These are phyloP conservation scores for Podospora pseudopauciseta DNA, from an alignment of 495 filamentous ascomycete genomes.

Conservation along the genomic window DNA sequence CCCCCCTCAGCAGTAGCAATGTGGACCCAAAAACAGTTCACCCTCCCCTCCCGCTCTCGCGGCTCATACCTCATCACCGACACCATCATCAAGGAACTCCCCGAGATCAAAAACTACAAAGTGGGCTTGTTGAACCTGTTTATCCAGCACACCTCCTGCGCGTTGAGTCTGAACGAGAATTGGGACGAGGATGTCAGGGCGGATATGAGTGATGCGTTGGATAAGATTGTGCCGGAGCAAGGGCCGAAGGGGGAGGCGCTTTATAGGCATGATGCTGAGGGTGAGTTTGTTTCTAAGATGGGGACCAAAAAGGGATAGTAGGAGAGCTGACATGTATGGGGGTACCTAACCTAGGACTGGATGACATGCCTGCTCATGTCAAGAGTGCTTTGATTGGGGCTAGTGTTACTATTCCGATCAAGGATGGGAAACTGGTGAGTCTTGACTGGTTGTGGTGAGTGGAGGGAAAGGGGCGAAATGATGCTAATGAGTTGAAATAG, in stretches of 20 bases:
- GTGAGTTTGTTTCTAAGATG: slow-evolving; percentile 52
- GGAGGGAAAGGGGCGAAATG: background rate
- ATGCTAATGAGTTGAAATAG: slow-evolving; percentile 15
- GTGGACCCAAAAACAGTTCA: slow-evolving; percentile 70
- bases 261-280: slow-evolving; percentile 88
- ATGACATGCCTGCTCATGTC: slow-evolving; percentile 65
- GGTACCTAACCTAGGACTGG: slow-evolving; percentile 17
- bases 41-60: slow-evolving; percentile 66
- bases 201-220: slow-evolving; percentile 92
- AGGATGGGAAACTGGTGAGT: slow-evolving; percentile 71
- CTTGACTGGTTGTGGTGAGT: background rate
- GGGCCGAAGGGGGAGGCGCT: slow-evolving; percentile 59
- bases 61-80: slow-evolving; percentile 90
- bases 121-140: slow-evolving; percentile 85
- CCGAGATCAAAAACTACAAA: slow-evolving; percentile 75
- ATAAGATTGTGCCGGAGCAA: slow-evolving; percentile 79
- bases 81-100: slow-evolving; percentile 60
- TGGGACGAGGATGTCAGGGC: slow-evolving; percentile 58
- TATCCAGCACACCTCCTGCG: slow-evolving; percentile 86
- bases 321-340: background rate
- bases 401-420: slow-evolving; percentile 83
- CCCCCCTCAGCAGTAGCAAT: background rate
- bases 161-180: slow-evolving; percentile 88
- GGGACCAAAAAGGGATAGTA: background rate
- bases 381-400: slow-evolving; percentile 87